Evolutionary conservation across 441 rosid genomes (phyloP), one percentile per base, ranked within the genome.

Genomic region (Erodium texanum): DNA sequence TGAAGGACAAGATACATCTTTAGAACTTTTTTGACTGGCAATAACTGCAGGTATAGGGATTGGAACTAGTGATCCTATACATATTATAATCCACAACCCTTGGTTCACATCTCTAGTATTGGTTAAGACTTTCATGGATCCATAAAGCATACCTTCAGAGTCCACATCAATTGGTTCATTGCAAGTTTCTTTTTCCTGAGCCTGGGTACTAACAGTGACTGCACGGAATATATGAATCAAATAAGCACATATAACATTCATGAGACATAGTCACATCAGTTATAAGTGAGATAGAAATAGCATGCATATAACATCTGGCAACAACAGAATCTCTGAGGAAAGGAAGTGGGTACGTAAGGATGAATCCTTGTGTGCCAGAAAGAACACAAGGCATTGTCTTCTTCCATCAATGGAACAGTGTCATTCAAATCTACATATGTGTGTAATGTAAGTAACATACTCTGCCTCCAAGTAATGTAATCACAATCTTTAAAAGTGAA

Each of bases 101-200:
- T 34, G 41, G 41, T 34, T 34, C 7, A 34, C 41, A 34, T 34
- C 41, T 34, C 41, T 6, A 34, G 41, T 24, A 62, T 14, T 24
- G 65, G 14, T 62, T 27, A 24, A 2, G 12, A 59, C 20, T 59
- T 59, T 59, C 29, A 59, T 22, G 63, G 1, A 56, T 7, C 11
- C 32, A 59, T 59, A 24, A 59, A 62, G 8, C 34, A 24, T 24
- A 62, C 65, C 65, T 62, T 62, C 36, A 24, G 36, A 24, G 24
- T 62, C 34, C 34, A 62, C 19, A 1, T 62, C 34, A 62, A 62
- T 62, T 24, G 36, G 65, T 62, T 62, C 65, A 62, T 24, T 62
- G 16, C 65, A 62, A 14, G 7, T 62, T 27, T 62, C 65, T 24
- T 62, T 62, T 62, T 24, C 36, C 65, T 14, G 18, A 62, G 36